phyloP scores from a whole-genome alignment of 2,329 filamentous ascomycete species.

The Septoria linicola region DNA sequence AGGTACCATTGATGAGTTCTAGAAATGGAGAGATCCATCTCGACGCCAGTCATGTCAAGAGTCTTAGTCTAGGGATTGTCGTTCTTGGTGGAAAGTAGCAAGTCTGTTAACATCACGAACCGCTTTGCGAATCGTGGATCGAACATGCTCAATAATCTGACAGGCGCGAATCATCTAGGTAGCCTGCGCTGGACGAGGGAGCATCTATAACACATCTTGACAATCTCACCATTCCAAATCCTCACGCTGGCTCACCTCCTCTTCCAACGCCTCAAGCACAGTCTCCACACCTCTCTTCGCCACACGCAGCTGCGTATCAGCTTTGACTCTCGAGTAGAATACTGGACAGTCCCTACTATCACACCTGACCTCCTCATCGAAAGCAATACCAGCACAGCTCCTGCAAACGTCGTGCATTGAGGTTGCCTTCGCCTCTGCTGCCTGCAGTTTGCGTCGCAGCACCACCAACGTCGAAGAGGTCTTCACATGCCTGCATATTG shows the following conservation, averaged over 20 bases:
- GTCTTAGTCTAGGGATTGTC: no score
- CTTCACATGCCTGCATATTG: constrained; percentile 51
- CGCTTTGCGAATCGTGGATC: no score
- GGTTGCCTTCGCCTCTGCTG: constrained; percentile 61
- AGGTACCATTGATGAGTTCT: no score
- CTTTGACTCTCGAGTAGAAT: constrained; percentile 75
- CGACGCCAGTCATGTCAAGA: no score
- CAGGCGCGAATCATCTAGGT: no score
- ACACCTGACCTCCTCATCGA: constrained; percentile 75
- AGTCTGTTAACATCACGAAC: no score
- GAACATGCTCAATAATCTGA: no score
- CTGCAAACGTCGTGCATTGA: constrained; percentile 73
- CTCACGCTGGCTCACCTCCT: constrained; percentile 24
- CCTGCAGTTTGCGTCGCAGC: constrained; percentile 62
- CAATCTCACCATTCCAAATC: constrained; percentile 12
- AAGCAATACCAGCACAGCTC: constrained; percentile 72
- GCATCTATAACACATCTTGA: no score
- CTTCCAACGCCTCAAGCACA: constrained; percentile 45
- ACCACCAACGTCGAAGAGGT: constrained; percentile 62
- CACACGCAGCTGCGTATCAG: constrained; percentile 49
- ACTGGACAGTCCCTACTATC: constrained; percentile 91
- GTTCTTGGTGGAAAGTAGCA: no score
- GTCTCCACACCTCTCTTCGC: constrained; percentile 43
- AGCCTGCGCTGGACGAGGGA: no score
- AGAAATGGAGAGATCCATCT: no score